phyloP scores from a whole-genome alignment of 2,329 filamentous ascomycete genomes.

The Ustulina deusta region DNA sequence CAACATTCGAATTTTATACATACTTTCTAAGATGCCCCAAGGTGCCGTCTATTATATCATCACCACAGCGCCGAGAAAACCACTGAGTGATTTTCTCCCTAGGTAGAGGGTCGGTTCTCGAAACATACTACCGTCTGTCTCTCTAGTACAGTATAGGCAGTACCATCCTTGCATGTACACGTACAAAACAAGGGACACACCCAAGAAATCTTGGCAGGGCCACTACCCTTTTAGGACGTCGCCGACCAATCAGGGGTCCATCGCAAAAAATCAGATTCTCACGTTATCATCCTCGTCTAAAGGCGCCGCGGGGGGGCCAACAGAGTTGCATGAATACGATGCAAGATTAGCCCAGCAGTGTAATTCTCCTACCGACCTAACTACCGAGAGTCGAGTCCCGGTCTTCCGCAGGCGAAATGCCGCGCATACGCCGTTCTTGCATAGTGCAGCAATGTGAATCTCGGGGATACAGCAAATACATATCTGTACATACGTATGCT shows the following conservation, averaged over 20 bases:
- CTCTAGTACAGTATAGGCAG: too few relatives aligned
- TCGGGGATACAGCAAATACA: too few relatives aligned
- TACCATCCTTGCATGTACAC: too few relatives aligned
- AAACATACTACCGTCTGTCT: background rate
- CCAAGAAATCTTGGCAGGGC: constrained; percentile 26
- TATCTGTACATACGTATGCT: too few relatives aligned
- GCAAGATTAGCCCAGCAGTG: constrained; percentile 16
- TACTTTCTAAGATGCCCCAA: background rate
- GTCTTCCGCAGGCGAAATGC: background rate
- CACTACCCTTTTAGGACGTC: constrained; percentile 33
- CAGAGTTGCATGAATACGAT: constrained; percentile 22
- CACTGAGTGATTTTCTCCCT: constrained; percentile 9
- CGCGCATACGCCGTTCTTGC: too few relatives aligned
- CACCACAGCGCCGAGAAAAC: too few relatives aligned
- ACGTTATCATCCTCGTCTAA: constrained; percentile 39
- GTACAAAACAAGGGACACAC: background rate
- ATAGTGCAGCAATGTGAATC: too few relatives aligned
- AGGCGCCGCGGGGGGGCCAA: background rate
- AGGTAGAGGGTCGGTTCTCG: background rate
- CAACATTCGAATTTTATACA: constrained; percentile 6
- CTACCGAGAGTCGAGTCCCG: constrained; percentile 4
- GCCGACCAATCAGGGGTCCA: constrained; percentile 31
- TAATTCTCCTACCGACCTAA: background rate
- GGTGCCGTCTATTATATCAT: too few relatives aligned
- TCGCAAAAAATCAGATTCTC: constrained; percentile 37